Base-by-base conservation (phyloP, 1,284 basidiomycete species). In the Melampsora larici-populina region DNA sequence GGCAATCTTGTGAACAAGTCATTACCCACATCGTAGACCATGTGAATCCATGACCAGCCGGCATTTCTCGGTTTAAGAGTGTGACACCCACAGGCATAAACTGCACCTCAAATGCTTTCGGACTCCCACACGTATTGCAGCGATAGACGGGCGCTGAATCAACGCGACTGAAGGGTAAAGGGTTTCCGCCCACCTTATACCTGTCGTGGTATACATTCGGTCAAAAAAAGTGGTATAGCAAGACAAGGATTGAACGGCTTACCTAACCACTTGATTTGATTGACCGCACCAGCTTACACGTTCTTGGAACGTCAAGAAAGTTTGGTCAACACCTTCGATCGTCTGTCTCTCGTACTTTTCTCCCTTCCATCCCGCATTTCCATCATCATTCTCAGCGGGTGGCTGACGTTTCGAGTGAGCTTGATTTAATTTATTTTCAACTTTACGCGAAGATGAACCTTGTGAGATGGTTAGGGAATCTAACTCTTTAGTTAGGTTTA, bases 271-370 rank as follows among this genome's bases (percentile, higher is more conserved):
- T 24, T 55, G 51, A 55, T 55, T 55, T 24, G 24, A 55, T 55
- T 55, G 51, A 55, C 51, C 51, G 24, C 51, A 55, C 51, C 51
- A 55, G 51, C 51, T 55, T 55, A 55, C 51, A 24, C 51, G 51
- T 55, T 55, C 51, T 24, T 55, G 51, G 13, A 55, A 55, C 51
- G 51, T 55, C 13, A 55, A 55, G 17, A 55, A 55, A 2, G 51
- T 55, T 24, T 55, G 18, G 17, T 55, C 51, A 24, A 55, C 51
- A 55, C 51, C 51, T 15, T 55, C 51, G 24, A 55, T 55, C 18
- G 51, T 55, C 51, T 55, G 51, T 55, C 51, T 3, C 24, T 55
- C 51, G 13, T 55, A 55, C 24, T 24, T 18, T 24, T 55, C 51
- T 18, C 51, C 51, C 13, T 55, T 55, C 51, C 51, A 55, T 55